Conservation (phyloP, 2,329 filamentous ascomycete species). For the Exophiala mesophila region DNA sequence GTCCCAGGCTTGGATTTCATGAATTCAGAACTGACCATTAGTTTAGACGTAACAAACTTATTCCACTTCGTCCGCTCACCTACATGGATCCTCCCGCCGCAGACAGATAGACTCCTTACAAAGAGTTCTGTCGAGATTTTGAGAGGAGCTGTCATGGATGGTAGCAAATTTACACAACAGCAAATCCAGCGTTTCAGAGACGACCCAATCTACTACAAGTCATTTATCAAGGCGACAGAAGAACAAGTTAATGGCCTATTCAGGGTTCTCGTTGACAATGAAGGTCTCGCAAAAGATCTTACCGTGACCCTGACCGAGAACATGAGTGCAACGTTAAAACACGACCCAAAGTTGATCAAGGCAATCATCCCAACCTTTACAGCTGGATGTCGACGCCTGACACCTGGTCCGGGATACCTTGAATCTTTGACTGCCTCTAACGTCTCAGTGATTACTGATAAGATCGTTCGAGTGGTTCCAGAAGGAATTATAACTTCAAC, state of each 20-base stretch:
- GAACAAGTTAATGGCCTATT: slow-evolving; percentile 42
- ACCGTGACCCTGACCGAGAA: slow-evolving; percentile 5
- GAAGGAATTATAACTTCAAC: slow-evolving; percentile 58
- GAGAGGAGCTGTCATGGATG: slow-evolving; percentile 28
- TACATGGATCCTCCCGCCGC: slow-evolving; percentile 34
- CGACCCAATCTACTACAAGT: slow-evolving; percentile 28
- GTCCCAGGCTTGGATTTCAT: too few relatives aligned
- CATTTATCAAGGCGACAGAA: slow-evolving; percentile 31
- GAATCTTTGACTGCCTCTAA: slow-evolving; percentile 44
- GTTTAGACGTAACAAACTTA: slow-evolving; percentile 22
- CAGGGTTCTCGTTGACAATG: slow-evolving; percentile 29
- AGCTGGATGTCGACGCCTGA: slow-evolving; percentile 39
- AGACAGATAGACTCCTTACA: slow-evolving; percentile 40
- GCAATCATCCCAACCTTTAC: slow-evolving; percentile 36
- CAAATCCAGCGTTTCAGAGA: slow-evolving; percentile 29
- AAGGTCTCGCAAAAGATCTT: slow-evolving; percentile 6
- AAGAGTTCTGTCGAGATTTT: slow-evolving; percentile 42
- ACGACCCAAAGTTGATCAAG: slow-evolving; percentile 13
- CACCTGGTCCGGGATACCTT: slow-evolving; percentile 47
- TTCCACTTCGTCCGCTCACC: slow-evolving; percentile 30
- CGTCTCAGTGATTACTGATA: slow-evolving; percentile 49
- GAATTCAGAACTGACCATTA: slow-evolving; percentile 3
- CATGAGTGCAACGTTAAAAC: slow-evolving; percentile 20
- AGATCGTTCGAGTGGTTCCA: slow-evolving; percentile 54
- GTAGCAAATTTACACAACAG: slow-evolving; percentile 9